A percentile compares a stretch with the other conserved stretches of the same genome.
Evolutionary conservation across 2,329 filamentous ascomycete species (phyloP).

Genomic region (Emericellopsis cladophorae): DNA sequence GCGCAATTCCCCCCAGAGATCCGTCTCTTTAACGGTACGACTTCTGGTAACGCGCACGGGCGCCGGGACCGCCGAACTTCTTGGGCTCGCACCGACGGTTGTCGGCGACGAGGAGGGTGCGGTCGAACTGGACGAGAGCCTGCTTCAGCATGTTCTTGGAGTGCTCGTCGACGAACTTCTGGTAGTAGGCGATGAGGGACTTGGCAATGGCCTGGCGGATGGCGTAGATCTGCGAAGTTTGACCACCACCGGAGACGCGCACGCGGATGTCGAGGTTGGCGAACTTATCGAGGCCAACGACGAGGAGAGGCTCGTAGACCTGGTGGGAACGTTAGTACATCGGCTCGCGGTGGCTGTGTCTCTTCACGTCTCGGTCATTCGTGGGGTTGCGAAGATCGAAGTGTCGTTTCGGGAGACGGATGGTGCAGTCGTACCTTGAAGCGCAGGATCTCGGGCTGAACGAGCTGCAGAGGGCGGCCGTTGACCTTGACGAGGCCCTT

Average conservation of each 20-base stretch:
- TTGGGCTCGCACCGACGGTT: constrained; percentile 99
- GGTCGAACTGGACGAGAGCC: constrained; percentile 89
- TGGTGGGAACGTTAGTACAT: constrained; percentile 15
- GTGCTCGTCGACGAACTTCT: constrained; percentile 99
- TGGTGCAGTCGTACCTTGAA: constrained; percentile 62
- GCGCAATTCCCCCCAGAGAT: background rate
- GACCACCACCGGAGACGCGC: constrained; percentile 91
- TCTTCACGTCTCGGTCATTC: background rate
- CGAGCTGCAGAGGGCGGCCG: constrained; percentile 85
- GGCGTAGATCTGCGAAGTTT: constrained; percentile 95
- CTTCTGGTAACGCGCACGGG: constrained; percentile 95
- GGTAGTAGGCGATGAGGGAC: constrained; percentile 71
- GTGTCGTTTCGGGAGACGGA: background rate
- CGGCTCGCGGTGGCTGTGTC: background rate
- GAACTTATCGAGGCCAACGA: constrained; percentile 97
- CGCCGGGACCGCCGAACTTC: constrained; percentile 92
- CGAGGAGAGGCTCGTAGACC: constrained; percentile 98
- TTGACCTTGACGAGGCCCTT: constrained; percentile 94
- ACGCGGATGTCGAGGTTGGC: constrained; percentile 94
- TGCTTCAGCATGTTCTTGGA: constrained; percentile 99
- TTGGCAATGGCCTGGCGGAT: constrained; percentile 99
- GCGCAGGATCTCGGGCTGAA: constrained; percentile 92
- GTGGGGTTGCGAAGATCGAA: no score
- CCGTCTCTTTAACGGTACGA: constrained; percentile 75
- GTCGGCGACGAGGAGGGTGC: constrained; percentile 95